Percentiles rank a stretch among this genome's conserved stretches.
phyloP scores from a whole-genome alignment of 257 asterid species.

The Fraxinus quadrangulata region DNA sequence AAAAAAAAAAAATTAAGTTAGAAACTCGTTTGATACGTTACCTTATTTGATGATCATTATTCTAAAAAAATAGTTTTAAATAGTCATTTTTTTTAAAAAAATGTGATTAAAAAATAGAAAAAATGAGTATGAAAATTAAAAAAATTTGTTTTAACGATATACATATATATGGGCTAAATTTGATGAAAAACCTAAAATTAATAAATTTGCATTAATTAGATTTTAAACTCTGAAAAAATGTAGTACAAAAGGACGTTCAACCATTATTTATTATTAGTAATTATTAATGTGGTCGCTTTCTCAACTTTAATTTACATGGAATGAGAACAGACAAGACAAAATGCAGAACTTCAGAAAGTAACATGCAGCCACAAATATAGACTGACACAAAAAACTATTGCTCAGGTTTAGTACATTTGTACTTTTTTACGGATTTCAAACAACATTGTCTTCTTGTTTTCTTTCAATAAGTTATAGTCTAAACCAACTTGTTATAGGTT shows the following conservation, averaged over 20 bases:
- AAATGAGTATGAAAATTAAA: no score
- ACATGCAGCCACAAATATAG: background rate
- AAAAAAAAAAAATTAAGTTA: no score
- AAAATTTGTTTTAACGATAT: no score
- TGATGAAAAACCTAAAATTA: no score
- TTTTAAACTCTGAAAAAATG: no score
- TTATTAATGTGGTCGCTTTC: background rate
- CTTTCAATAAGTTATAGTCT: background rate
- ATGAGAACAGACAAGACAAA: background rate
- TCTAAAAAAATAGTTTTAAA: no score
- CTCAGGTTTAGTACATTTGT: background rate
- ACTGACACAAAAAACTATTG: background rate
- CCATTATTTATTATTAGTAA: background rate
- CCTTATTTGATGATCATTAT: no score
- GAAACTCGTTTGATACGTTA: no score
- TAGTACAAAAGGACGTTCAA: background rate
- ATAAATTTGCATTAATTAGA: no score
- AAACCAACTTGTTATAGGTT: background rate
- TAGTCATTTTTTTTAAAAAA: no score
- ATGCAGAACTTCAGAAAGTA: conserved; percentile 1
- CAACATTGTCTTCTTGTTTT: background rate
- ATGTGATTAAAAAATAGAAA: no score
- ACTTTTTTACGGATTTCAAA: background rate
- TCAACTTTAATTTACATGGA: background rate
- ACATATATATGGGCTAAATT: no score